Percentiles rank a stretch among this genome's conserved stretches.
Conservation (phyloP, 2,329 filamentous ascomycete genomes). For the Boeremia exigua region DNA sequence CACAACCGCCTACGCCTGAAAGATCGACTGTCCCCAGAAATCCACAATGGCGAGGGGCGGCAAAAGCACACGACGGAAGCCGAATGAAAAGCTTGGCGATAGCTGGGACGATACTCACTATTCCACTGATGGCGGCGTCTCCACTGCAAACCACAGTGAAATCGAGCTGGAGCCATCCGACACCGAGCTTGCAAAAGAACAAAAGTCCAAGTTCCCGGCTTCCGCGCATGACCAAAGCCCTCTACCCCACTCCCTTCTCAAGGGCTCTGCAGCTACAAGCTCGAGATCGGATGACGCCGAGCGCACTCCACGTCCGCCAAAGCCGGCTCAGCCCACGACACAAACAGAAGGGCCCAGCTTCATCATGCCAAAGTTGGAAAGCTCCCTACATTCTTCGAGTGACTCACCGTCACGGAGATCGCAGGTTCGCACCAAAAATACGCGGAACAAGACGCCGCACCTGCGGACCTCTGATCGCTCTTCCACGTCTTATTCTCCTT, state of each 20-base stretch:
- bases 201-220: conserved; percentile 18
- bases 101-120: conserved; percentile 45
- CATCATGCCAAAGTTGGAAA: conserved; percentile 51
- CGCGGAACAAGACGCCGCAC: conserved; percentile 9
- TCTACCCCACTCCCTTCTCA: conserved; percentile 13
- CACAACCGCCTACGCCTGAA: not conserved
- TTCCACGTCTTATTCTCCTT: conserved; percentile 1
- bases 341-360: conserved; percentile 45
- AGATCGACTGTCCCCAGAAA: no score
- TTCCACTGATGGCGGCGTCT: conserved; percentile 36
- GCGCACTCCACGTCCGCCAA: conserved; percentile 16
- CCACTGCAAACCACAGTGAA: conserved; percentile 33
- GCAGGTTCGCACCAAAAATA: conserved; percentile 25
- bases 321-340: conserved; percentile 19
- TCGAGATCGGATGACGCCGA: conserved; percentile 5
- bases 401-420: conserved; percentile 32
- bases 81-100: conserved; percentile 38
- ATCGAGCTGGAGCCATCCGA: conserved; percentile 32
- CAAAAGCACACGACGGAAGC: conserved; percentile 23
- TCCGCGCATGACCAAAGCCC: conserved; percentile 15
- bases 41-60: conserved; percentile 7
- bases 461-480: conserved; percentile 11
- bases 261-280: conserved; percentile 12
- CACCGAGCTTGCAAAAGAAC: conserved; percentile 25
- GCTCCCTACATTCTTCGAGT: conserved; percentile 29